Conservation (phyloP, 2,329 filamentous ascomycete species). For the Nemania bipapillata region DNA sequence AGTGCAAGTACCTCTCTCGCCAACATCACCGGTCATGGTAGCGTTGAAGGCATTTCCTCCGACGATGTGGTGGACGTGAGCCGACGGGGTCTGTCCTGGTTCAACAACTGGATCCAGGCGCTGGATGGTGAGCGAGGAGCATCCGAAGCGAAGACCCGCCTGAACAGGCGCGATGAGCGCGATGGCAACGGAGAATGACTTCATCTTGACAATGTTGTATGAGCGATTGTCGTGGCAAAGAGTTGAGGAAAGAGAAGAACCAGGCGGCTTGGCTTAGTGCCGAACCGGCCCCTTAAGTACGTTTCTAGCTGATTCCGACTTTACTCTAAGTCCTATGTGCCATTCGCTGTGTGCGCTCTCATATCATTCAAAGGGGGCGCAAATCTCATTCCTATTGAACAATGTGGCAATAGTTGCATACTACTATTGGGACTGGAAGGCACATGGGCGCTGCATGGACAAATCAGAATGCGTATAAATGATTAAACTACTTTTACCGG, state of each 20-base stretch:
- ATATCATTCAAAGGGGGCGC: background rate
- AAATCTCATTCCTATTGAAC: conserved; percentile 4
- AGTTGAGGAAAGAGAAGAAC: conserved; percentile 15
- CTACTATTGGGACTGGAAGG: conserved; percentile 16
- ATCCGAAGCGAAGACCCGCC: conserved; percentile 49
- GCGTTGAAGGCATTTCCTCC: conserved; percentile 52
- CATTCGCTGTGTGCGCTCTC: background rate
- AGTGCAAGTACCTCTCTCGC: conserved; percentile 48
- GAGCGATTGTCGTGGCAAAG: background rate
- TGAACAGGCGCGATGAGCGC: conserved; percentile 48
- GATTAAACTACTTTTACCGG: conserved; percentile 45
- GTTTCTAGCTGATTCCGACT: background rate
- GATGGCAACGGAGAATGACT: conserved; percentile 44
- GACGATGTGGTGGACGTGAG: conserved; percentile 51
- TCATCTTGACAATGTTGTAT: conserved; percentile 42
- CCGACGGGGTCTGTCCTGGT: conserved; percentile 45
- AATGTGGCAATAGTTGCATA: conserved; percentile 24
- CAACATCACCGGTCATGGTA: conserved; percentile 48
- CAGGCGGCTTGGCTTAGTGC: conserved; percentile 14
- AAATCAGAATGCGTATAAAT: conserved; percentile 36
- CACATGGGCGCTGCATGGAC: conserved; percentile 25
- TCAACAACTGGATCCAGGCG: conserved; percentile 50
- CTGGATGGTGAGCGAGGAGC: conserved; percentile 48
- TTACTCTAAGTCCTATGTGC: background rate
- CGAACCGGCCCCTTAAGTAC: conserved; percentile 21